Evolutionary conservation across 352 stramenopile genomes (phyloP).

Genomic region (Globisporangium abappressorium): DNA sequence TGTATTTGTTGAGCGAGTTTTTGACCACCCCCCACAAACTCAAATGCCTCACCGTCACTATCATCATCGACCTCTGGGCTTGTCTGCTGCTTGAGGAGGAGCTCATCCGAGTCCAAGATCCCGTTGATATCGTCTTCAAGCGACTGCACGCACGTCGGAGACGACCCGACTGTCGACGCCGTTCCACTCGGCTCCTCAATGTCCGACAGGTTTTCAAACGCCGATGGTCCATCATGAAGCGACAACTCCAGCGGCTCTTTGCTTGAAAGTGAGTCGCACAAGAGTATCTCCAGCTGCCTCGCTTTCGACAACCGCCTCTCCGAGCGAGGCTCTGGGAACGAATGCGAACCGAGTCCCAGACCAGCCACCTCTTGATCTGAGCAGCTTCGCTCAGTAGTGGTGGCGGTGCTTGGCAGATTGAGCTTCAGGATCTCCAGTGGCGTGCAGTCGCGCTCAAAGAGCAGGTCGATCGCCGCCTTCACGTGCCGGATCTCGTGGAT

Average conservation of each 20-base stretch:
- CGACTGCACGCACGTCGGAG: conserved; percentile 7
- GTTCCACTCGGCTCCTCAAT: conserved; percentile 1
- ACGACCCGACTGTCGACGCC: conserved; percentile 15
- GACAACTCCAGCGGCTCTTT: background rate
- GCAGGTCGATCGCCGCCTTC: conserved; percentile 34
- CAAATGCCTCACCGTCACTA: background rate
- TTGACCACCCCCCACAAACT: background rate
- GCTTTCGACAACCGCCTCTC: background rate
- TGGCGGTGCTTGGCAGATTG: conserved; percentile 21
- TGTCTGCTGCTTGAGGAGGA: background rate
- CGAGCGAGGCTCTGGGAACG: background rate
- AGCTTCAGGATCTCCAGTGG: conserved; percentile 35
- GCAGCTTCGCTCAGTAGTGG: background rate
- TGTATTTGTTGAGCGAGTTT: background rate
- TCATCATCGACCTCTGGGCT: conserved; percentile 1
- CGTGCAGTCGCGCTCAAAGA: conserved; percentile 54
- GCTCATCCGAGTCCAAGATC: conserved; percentile 1
- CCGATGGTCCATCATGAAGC: background rate
- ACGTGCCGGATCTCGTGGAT: conserved; percentile 36
- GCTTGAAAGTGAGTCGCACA: background rate
- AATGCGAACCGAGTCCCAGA: background rate
- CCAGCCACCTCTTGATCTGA: background rate
- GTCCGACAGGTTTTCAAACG: background rate
- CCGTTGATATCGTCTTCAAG: conserved; percentile 12
- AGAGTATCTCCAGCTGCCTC: background rate